These are phyloP conservation scores for Penicillium corylophilum DNA, from an alignment of 2,329 filamentous ascomycete genomes.

Conservation along the genomic window DNA sequence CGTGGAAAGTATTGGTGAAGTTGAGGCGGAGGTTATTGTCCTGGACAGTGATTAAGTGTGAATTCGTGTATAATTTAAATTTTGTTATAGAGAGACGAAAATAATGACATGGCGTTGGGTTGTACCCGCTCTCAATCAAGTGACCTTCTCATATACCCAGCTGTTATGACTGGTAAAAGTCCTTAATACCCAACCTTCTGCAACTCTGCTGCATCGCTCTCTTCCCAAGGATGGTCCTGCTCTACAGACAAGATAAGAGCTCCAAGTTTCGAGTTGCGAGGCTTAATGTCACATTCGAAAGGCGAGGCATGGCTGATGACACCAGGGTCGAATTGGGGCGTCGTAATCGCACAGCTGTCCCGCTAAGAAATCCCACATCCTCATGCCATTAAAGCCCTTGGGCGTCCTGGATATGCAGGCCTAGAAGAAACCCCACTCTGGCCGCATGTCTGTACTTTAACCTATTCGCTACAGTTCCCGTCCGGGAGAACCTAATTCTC, in stretches of 20 bases:
- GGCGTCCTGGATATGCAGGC: no score
- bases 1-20: conserved; percentile 67
- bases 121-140: neutral
- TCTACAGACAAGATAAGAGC: conserved; percentile 36
- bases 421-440: no score
- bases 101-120: neutral
- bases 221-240: conserved; percentile 38
- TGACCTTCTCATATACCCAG: neutral
- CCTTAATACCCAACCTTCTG: neutral
- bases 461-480: no score
- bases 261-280: conserved; percentile 33
- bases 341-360: conserved; percentile 21
- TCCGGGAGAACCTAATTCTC: no score
- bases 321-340: conserved; percentile 36
- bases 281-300: conserved; percentile 35
- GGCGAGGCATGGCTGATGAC: conserved; percentile 38
- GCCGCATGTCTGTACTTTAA: no score
- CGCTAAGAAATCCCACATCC: no score
- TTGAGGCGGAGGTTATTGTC: conserved; percentile 67
- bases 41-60: conserved; percentile 59
- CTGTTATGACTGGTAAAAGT: neutral
- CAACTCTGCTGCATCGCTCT: conserved; percentile 35
- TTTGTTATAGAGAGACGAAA: neutral
- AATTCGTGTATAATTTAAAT: neutral
- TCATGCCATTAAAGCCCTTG: no score